Conservation (phyloP, 345 rosid genomes). For the Kandelia obovata region DNA sequence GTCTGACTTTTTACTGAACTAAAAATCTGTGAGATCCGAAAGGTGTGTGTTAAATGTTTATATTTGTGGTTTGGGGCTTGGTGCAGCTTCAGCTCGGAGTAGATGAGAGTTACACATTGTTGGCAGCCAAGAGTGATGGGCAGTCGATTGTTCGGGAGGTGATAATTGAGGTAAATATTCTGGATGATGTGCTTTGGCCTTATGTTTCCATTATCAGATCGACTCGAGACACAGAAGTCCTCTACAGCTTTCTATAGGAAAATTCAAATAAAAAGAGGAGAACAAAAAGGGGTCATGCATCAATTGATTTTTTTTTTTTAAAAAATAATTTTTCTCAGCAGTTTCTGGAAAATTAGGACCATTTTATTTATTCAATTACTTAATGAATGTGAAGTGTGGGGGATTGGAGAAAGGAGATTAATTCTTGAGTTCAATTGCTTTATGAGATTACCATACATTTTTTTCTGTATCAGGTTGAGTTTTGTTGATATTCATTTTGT, state of each 20-base stretch:
- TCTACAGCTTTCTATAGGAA: no score
- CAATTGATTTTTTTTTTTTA: no score
- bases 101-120: conserved; percentile 54
- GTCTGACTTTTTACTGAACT: not conserved
- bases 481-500: conserved; percentile 7
- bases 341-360: no score
- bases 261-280: no score
- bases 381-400: no score
- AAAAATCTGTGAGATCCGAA: not conserved
- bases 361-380: no score
- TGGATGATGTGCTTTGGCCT: not conserved
- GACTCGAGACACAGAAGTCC: no score
- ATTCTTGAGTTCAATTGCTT: not conserved
- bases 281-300: no score
- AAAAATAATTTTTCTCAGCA: no score
- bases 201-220: not conserved
- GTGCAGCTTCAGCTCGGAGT: conserved; percentile 62
- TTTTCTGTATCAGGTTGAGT: not conserved
- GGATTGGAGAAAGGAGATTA: not conserved
- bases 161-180: conserved; percentile 59
- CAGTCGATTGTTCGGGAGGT: conserved; percentile 55
- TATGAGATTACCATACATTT: not conserved
- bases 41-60: not conserved
- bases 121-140: conserved; percentile 44
- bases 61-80: not conserved